Evolutionary conservation across 2,329 filamentous ascomycete genomes (phyloP).

Genomic region (Samsoniella hepiali): DNA sequence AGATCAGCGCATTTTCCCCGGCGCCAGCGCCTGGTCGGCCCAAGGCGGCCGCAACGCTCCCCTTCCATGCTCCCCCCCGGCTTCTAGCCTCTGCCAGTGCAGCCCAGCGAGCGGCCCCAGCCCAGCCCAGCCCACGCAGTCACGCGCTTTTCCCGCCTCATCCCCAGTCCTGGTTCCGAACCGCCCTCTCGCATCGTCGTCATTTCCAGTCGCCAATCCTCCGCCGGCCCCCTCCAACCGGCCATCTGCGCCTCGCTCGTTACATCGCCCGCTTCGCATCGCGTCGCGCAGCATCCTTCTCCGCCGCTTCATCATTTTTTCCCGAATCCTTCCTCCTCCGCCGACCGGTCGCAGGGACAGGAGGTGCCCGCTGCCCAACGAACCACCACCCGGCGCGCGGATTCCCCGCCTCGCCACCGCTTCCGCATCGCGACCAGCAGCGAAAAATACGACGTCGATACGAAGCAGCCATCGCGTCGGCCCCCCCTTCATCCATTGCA

Average conservation of each 20-base stretch:
- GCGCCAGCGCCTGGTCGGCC: neutral
- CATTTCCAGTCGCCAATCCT: neutral
- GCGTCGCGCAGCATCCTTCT: conserved; percentile 7
- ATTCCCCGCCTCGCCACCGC: conserved; percentile 17
- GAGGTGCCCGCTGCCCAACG: conserved; percentile 13
- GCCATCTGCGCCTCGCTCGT: conserved; percentile 15
- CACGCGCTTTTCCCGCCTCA: conserved; percentile 37
- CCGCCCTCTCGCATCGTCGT: conserved; percentile 29
- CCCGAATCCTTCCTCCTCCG: neutral
- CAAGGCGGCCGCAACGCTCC: neutral
- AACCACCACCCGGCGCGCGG: conserved; percentile 10
- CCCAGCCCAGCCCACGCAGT: conserved; percentile 25
- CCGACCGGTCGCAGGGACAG: conserved; percentile 1
- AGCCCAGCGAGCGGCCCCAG: too few species aligned
- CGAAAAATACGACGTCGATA: neutral
- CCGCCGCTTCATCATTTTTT: neutral
- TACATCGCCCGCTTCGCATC: conserved; percentile 17
- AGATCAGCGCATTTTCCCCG: neutral
- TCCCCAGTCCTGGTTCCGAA: conserved; percentile 28
- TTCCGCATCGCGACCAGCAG: conserved; percentile 2
- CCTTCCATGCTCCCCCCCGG: neutral
- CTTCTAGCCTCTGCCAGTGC: neutral
- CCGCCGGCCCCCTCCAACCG: neutral
- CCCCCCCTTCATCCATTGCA: neutral
- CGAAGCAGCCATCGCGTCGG: neutral